A percentile compares a stretch with the other conserved stretches of the same genome.
phyloP scores from a whole-genome alignment of 306 rosid genomes.

The Canavalia ensiformis region DNA sequence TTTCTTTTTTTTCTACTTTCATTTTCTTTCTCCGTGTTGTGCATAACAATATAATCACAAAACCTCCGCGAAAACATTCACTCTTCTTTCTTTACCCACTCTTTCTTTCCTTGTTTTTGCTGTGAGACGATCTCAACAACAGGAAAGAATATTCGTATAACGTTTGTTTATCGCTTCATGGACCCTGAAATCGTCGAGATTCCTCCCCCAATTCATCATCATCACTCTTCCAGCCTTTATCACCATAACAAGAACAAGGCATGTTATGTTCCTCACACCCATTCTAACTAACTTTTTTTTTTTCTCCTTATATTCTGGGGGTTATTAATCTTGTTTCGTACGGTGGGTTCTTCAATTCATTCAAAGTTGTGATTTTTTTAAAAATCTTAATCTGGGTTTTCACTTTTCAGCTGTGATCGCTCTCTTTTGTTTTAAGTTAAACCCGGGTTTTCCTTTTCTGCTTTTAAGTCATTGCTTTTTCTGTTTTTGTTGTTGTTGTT shows the following conservation, averaged over 20 bases:
- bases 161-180: slow-evolving; percentile 50
- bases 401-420: slow-evolving; percentile 26
- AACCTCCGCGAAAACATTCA: neutral
- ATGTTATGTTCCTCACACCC: neutral
- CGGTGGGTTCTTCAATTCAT: slow-evolving; percentile 14
- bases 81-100: neutral
- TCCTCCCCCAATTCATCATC: slow-evolving; percentile 53
- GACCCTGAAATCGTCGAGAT: slow-evolving; percentile 71
- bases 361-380: slow-evolving; percentile 32
- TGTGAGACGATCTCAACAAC: slow-evolving; percentile 8
- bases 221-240: slow-evolving; percentile 38
- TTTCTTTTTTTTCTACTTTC: neutral
- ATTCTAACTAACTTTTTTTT: neutral
- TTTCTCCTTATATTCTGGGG: neutral
- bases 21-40: neutral
- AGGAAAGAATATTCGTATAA: slow-evolving; percentile 37
- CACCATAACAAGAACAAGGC: slow-evolving; percentile 69
- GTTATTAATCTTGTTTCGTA: neutral
- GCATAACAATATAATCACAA: neutral
- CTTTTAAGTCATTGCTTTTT: slow-evolving; percentile 23
- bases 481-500: neutral
- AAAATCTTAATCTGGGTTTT: slow-evolving; percentile 24
- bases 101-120: slow-evolving; percentile 11
- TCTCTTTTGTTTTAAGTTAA: neutral
- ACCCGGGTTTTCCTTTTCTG: neutral